Evolutionary conservation across 805 yeast genomes (phyloP), one percentile per base, ranked within the genome.

Genomic region (Blastobotrys parvus): DNA sequence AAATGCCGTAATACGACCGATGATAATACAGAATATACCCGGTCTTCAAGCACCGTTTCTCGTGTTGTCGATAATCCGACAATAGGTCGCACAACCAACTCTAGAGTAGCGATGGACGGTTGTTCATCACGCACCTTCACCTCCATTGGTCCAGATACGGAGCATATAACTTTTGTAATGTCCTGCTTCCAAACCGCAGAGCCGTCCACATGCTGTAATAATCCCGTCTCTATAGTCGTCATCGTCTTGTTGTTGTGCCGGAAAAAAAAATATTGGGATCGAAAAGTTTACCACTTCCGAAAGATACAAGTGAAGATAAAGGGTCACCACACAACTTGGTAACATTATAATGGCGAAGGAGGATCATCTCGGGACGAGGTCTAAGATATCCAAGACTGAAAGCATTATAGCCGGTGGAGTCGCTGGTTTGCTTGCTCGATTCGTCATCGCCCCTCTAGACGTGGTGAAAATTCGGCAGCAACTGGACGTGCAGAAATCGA

Each of bases 101-200:
- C 96, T 15, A 92, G 60, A 15, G 85, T 78, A 13, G 90, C 81
- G 36, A 71, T 68, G 13, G 83, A 80, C 8, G 97, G 95, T 27
- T 80, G 61, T 59, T 90, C 97, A 57, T 88, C 95, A 52, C 90
- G 74, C 11, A 77, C 63, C 58, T 80, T 82, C 8, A 86, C 80
- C 55, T 90, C 97, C 23, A 90, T 73, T 0, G 98, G 98, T 0
- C 98, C 98, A 1, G 89, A 74, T 1, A 90, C 89, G 0, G 95
- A 78, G 35, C 81, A 77, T 2, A 89, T 63, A 2, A 83, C 78
- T 44, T 74, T 74, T 1, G 82, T 75, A 15, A 60, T 60, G 1
- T 73, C 76, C n/a, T 64, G 58, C 13, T 63, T 58, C 44, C 79
- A 67, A 19, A 72, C 72, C 1, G 90, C 79, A 1, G 94, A 84